Base-by-base conservation (phyloP, 2,329 filamentous ascomycete species). In the Myriangium duriaei region DNA sequence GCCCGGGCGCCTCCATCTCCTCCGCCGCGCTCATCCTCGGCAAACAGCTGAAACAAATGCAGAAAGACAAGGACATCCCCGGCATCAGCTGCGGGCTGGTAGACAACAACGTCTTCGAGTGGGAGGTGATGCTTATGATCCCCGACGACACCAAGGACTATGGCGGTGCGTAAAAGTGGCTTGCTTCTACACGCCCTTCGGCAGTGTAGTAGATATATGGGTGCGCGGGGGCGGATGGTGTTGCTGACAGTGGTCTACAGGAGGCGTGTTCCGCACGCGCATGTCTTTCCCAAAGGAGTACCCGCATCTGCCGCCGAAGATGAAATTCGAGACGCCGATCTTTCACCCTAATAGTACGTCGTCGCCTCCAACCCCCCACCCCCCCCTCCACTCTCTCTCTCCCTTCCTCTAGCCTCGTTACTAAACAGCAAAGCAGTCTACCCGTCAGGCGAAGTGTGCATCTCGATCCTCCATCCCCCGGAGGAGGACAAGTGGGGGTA, bases 41-140 rank as follows among this genome's bases (percentile, higher is more conserved):
- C 50, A 77, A 82, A 41, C 88, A 96, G 63, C 75, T 96, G 47
- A 93, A 93, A 66, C 79, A 92, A 57, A 96, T 98, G 76, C 84
- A 93, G 62, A 76, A 72, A 15, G 79, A 84, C 58, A 88, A 86
- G 56, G 86, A 94, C 60, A 81, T 96, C 32, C 85, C 85, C 0
- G 91, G 88, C 37, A 94, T 96, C 54, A 95, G 86, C 45, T 93
- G 85, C 52, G 91, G 91, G 0, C 67, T 98, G 30, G 77, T 87
- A 37, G 77, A 79, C 52, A 82, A 81, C 58, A 81, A 93, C 57
- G 77, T 96, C 7, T 95, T 95, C 49, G 82, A 93, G 65, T 98
- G 91, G 91, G 87, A 96, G 61, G 86, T 96, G 13, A 94, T 95
- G 82, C 75, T 98, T 44, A 96, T 98, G 88, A 88, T 96, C 48